These are phyloP conservation scores for Lasiosphaeria ovina DNA, from an alignment of 495 filamentous ascomycete species.

Conservation along the genomic window DNA sequence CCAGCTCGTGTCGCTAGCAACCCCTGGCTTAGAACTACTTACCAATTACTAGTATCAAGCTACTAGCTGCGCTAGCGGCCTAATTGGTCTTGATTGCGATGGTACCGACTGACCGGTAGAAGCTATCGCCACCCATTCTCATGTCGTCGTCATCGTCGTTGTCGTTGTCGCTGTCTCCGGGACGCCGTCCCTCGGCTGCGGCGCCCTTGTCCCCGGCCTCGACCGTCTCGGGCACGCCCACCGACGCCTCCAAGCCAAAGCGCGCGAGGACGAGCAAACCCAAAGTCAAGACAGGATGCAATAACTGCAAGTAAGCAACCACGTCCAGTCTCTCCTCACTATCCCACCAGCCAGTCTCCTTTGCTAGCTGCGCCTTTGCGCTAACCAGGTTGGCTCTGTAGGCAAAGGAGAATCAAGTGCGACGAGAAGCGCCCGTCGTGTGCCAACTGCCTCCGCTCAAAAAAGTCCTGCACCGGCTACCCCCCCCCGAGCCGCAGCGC, in stretches of 20 bases:
- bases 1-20: too few species aligned
- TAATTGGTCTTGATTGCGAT: conserved; percentile 1
- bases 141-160: conserved; percentile 8
- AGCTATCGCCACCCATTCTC: too few species aligned
- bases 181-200: background rate
- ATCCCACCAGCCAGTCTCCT: too few species aligned
- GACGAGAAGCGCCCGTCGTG: conserved; percentile 62
- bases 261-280: conserved; percentile 46
- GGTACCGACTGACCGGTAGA: background rate
- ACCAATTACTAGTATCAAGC: too few species aligned
- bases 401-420: conserved; percentile 64
- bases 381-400: conserved; percentile 25
- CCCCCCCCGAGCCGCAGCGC: conserved; percentile 46
- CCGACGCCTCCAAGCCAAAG: conserved; percentile 29
- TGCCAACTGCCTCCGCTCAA: conserved; percentile 53
- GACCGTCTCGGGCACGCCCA: conserved; percentile 1
- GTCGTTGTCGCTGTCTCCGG: conserved; percentile 4
- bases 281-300: conserved; percentile 55
- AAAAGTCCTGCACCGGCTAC: conserved; percentile 50
- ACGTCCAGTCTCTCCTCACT: too few species aligned
- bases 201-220: conserved; percentile 7
- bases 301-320: conserved; percentile 54
- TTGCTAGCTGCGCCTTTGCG: conserved; percentile 4
- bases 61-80: too few species aligned
- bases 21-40: too few species aligned